Conservation (phyloP, 2,329 filamentous ascomycete species). For the Penicillium sp. region DNA sequence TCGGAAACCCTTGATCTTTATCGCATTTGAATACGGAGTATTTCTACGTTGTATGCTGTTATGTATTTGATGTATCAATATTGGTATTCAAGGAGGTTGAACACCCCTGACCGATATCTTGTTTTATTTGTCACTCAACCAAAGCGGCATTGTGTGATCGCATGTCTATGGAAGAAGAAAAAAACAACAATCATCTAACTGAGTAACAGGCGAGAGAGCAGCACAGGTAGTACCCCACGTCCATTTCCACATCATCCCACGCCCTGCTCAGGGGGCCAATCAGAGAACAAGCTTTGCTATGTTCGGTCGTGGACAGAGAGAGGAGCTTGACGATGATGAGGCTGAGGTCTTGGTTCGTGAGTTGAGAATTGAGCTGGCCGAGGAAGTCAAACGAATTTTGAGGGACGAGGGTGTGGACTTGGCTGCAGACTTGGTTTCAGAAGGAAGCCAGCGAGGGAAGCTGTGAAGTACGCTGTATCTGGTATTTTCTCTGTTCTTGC, state of each 20-base stretch:
- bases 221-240: conserved; percentile 92
- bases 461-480: conserved; percentile 17
- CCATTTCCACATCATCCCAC: conserved; percentile 91
- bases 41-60: not conserved
- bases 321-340: conserved; percentile 51
- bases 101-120: not conserved
- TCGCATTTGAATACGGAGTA: not conserved
- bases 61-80: not conserved
- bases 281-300: conserved; percentile 42
- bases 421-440: conserved; percentile 15
- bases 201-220: conserved; percentile 65
- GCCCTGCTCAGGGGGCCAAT: conserved; percentile 54
- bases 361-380: conserved; percentile 41
- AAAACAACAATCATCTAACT: not conserved
- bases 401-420: conserved; percentile 41
- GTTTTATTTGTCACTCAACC: not conserved
- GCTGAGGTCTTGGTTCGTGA: conserved; percentile 38
- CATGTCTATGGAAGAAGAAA: not conserved
- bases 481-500: not conserved
- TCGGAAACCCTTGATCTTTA: not conserved
- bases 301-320: conserved; percentile 49
- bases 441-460: conserved; percentile 20
- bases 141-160: not conserved
- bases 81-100: conserved; percentile 7
- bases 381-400: conserved; percentile 38